Evolutionary conservation across 306 rosid genomes (phyloP).

Genomic region (Rubus idaeus): DNA sequence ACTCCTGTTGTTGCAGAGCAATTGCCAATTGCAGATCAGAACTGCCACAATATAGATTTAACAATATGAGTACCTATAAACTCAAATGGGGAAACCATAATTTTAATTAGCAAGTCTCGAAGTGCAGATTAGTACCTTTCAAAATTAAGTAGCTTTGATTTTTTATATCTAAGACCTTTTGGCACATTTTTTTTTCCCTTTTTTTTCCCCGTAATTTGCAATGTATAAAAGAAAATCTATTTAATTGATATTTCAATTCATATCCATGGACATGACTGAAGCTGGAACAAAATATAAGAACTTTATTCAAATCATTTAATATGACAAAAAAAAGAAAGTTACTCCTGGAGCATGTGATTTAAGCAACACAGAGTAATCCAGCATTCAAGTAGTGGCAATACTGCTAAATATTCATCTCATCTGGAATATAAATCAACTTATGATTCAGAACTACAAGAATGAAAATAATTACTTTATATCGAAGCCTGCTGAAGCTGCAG

Average conservation of each 20-base stretch:
- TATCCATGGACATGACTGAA: neutral
- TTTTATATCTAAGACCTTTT: neutral
- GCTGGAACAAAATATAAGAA: neutral
- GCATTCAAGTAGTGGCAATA: neutral
- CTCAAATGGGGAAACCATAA: neutral
- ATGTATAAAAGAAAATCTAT: neutral
- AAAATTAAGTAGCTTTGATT: neutral
- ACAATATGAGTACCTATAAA: neutral
- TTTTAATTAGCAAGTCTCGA: neutral
- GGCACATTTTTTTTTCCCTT: too few relatives aligned
- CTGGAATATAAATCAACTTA: constrained; percentile 4
- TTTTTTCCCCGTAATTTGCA: neutral
- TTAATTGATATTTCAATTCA: neutral
- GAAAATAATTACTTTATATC: constrained; percentile 68
- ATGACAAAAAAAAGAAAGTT: neutral
- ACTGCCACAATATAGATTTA: constrained; percentile 46
- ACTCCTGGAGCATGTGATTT: neutral
- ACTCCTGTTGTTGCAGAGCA: constrained; percentile 97
- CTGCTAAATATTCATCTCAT: neutral
- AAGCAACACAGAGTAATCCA: neutral
- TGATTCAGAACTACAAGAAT: constrained; percentile 7
- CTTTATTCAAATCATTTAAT: neutral
- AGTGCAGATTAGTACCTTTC: neutral
- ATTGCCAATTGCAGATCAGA: constrained; percentile 93
- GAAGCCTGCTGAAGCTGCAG: constrained; percentile 62